Evolutionary conservation across 2,329 filamentous ascomycete genomes (phyloP).

Genomic region (Fusarium caatingaense): DNA sequence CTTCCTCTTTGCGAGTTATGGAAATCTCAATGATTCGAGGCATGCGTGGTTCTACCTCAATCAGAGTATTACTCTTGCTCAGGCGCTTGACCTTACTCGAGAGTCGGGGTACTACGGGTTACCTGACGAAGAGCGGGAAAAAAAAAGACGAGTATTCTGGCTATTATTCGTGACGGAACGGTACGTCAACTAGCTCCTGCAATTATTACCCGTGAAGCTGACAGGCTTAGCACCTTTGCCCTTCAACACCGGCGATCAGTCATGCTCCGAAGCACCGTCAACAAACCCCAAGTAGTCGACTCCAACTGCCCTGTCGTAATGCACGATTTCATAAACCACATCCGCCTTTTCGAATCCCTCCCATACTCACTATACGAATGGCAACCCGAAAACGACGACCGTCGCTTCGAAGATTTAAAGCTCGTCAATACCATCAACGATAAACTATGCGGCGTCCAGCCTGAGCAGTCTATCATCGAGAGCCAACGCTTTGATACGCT

Average conservation of each 20-base stretch:
- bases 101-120: slow-evolving; percentile 45
- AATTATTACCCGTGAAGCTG: fast-evolving
- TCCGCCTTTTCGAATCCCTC: slow-evolving; percentile 47
- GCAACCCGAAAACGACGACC: slow-evolving; percentile 39
- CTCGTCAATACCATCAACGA: slow-evolving; percentile 45
- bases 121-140: slow-evolving; percentile 42
- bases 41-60: slow-evolving; percentile 51
- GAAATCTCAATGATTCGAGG: slow-evolving; percentile 45
- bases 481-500: slow-evolving; percentile 51
- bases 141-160: slow-evolving; percentile 49
- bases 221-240: slow-evolving; percentile 44
- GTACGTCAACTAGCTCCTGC: background rate
- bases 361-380: slow-evolving; percentile 49
- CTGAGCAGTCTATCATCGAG: slow-evolving; percentile 46
- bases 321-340: slow-evolving; percentile 51
- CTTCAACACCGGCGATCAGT: slow-evolving; percentile 47
- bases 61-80: slow-evolving; percentile 48
- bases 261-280: slow-evolving; percentile 47
- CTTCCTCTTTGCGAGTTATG: slow-evolving; percentile 49
- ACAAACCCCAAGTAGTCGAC: slow-evolving; percentile 48
- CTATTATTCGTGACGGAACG: slow-evolving; percentile 51
- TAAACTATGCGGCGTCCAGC: slow-evolving; percentile 44
- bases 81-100: slow-evolving; percentile 44
- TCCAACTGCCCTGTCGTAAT: slow-evolving; percentile 50
- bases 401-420: slow-evolving; percentile 35